Percentiles rank a stretch among this genome's conserved stretches.
phyloP scores from a whole-genome alignment of 2,329 filamentous ascomycete genomes.

The Penicillium glabrum region DNA sequence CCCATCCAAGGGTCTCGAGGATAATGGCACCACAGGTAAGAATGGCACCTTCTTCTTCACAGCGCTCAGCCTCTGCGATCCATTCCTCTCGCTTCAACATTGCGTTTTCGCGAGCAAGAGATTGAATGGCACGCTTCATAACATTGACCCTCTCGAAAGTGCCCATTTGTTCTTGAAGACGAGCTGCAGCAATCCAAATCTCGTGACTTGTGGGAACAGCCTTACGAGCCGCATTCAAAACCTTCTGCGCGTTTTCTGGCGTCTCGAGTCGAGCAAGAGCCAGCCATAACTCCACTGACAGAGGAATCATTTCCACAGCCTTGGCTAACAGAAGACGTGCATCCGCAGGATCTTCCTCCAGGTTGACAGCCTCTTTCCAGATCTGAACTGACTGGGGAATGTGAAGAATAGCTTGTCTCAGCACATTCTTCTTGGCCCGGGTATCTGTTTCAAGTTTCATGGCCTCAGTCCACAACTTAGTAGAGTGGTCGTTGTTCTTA shows the following conservation, averaged over 20 bases:
- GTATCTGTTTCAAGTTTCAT: slow-evolving; percentile 86
- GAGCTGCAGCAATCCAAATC: slow-evolving; percentile 93
- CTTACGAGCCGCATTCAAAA: slow-evolving; percentile 92
- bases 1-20: slow-evolving; percentile 87
- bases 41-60: slow-evolving; percentile 85
- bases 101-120: slow-evolving; percentile 83
- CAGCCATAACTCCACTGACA: slow-evolving; percentile 93
- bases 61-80: slow-evolving; percentile 92
- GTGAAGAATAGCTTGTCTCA: slow-evolving; percentile 86
- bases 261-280: slow-evolving; percentile 86
- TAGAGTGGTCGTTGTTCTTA: slow-evolving; percentile 84
- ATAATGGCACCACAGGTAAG: slow-evolving; percentile 88
- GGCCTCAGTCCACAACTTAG: slow-evolving; percentile 89
- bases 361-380: slow-evolving; percentile 97
- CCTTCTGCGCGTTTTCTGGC: slow-evolving; percentile 88
- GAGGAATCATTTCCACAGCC: slow-evolving; percentile 90
- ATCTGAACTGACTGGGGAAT: slow-evolving; percentile 91
- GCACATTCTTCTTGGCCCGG: slow-evolving; percentile 86
- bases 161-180: slow-evolving; percentile 86
- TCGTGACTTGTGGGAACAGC: slow-evolving; percentile 90
- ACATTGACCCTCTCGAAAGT: slow-evolving; percentile 79
- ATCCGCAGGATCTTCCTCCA: slow-evolving; percentile 87
- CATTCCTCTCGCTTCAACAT: slow-evolving; percentile 98
- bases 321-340: slow-evolving; percentile 87
- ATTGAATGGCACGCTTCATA: slow-evolving; percentile 90